Evolutionary conservation across 2,329 filamentous ascomycete genomes (phyloP).

Genomic region (Colletotrichum costaricense): DNA sequence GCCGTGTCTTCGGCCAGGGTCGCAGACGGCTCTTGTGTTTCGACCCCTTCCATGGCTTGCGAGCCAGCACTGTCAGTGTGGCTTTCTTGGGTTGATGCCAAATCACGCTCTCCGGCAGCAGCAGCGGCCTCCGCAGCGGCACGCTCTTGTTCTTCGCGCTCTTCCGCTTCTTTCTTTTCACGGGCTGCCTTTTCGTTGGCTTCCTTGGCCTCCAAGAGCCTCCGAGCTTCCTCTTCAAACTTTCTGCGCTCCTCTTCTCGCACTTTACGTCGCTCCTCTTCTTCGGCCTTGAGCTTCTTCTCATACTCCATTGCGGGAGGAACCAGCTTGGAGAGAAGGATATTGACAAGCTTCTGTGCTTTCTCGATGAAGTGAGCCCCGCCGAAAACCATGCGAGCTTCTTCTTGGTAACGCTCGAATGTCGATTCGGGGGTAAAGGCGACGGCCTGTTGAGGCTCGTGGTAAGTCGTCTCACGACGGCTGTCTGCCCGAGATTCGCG

Average conservation of each 20-base stretch:
- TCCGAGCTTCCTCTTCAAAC: constrained; percentile 73
- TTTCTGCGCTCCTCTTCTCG: constrained; percentile 70
- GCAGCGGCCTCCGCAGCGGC: constrained; percentile 71
- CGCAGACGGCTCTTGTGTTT: constrained; percentile 57
- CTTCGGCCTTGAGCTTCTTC: constrained; percentile 73
- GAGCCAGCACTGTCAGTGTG: constrained; percentile 45
- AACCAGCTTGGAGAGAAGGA: constrained; percentile 78
- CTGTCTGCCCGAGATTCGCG: constrained; percentile 59
- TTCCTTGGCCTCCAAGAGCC: constrained; percentile 77
- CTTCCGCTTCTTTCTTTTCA: constrained; percentile 78
- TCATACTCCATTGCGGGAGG: constrained; percentile 88
- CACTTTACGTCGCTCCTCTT: constrained; percentile 60
- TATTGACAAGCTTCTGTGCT: constrained; percentile 73
- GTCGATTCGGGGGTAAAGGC: constrained; percentile 80
- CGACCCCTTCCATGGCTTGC: constrained; percentile 82
- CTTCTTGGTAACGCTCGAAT: constrained; percentile 85
- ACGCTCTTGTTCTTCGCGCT: constrained; percentile 70
- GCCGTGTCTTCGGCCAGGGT: constrained; percentile 45
- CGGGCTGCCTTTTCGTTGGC: constrained; percentile 74
- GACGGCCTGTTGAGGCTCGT: constrained; percentile 79
- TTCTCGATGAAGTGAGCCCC: constrained; percentile 72
- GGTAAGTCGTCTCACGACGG: constrained; percentile 58
- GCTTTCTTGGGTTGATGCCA: constrained; percentile 39
- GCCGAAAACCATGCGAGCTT: constrained; percentile 88
- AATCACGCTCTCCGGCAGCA: constrained; percentile 44